Conservation (phyloP, 23 red algal species). For the Gracilaria domingensis region DNA sequence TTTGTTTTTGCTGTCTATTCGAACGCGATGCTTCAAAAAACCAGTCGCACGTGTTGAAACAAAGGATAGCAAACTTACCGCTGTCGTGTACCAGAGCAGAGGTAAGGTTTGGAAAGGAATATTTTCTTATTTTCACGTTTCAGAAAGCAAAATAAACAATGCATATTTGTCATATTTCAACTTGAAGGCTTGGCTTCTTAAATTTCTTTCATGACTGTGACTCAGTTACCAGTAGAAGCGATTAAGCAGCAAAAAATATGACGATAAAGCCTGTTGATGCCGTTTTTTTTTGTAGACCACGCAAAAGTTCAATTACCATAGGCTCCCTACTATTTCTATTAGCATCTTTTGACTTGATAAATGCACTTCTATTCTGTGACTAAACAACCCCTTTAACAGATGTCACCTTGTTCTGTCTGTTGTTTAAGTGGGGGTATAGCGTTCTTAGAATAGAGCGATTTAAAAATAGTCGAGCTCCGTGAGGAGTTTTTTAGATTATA, state of each 20-base stretch:
- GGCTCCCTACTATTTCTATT: conserved; percentile 4
- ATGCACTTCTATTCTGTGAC: background rate
- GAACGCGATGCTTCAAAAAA: no score
- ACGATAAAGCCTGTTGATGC: background rate
- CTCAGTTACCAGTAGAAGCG: background rate
- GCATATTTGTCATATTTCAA: conserved; percentile 5
- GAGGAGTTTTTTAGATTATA: no score
- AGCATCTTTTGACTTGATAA: background rate
- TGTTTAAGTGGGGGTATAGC: no score
- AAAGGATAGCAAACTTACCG: background rate
- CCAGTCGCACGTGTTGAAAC: no score
- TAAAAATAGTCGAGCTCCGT: no score
- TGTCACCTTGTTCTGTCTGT: no score
- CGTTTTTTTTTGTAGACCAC: background rate
- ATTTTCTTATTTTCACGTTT: background rate
- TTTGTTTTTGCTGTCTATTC: no score
- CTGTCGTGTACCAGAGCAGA: background rate
- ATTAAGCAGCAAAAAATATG: background rate
- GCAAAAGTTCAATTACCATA: background rate
- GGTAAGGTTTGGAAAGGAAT: background rate
- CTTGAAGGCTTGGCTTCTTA: conserved; percentile 31
- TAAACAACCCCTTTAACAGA: no score
- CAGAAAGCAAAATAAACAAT: background rate
- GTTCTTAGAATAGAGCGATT: no score
- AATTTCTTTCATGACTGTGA: conserved; percentile 5